Conservation (phyloP, 2,329 filamentous ascomycete species). For the Calonectria hawksworthii region DNA sequence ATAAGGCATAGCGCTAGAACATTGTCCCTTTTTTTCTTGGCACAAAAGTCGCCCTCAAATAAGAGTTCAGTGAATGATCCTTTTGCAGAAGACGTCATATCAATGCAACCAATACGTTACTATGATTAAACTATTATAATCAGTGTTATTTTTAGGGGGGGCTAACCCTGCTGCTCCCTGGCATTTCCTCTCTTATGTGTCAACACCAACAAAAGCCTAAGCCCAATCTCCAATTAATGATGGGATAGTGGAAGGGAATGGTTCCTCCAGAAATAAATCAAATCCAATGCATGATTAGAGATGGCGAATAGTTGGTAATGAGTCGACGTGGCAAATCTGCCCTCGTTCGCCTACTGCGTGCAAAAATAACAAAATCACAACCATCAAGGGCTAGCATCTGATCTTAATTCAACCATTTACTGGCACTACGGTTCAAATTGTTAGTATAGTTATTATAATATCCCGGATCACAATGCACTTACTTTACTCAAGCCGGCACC, state of each 20-base stretch:
- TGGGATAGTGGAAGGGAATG: background rate
- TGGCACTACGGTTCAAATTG: background rate
- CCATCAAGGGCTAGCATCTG: background rate
- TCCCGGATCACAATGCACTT: background rate
- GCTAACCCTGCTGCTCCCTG: background rate
- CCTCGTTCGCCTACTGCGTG: background rate
- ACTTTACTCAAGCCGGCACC: background rate
- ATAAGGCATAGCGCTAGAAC: background rate
- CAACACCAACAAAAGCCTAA: background rate
- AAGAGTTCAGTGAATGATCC: background rate
- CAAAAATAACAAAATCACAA: background rate
- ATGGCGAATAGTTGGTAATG: background rate
- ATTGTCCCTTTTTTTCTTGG: background rate
- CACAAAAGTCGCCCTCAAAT: background rate
- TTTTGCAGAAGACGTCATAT: background rate
- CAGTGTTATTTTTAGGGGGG: background rate
- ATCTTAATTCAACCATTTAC: background rate
- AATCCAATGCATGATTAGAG: background rate
- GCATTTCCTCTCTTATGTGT: background rate
- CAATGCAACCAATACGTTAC: background rate
- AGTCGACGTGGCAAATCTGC: background rate
- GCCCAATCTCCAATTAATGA: background rate
- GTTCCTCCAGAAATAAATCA: background rate
- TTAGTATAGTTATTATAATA: background rate
- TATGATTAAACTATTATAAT: background rate